Conservation (phyloP, 2,329 filamentous ascomycete species). For the Magnaporthiopsis incrustans region DNA sequence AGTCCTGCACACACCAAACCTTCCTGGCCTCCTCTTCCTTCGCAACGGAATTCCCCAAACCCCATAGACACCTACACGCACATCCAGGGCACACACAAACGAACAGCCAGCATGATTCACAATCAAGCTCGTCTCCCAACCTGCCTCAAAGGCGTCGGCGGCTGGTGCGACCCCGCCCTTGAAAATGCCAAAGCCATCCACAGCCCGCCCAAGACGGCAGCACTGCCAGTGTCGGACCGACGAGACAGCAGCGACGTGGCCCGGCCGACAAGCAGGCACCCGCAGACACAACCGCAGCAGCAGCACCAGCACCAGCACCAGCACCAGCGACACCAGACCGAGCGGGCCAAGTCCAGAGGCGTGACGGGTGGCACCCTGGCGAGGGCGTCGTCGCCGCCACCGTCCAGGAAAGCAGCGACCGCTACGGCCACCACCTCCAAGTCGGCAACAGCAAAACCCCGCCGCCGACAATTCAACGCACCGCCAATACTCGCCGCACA, state of each 20-base stretch:
- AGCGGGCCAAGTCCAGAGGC: not conserved
- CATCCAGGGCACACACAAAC: not conserved
- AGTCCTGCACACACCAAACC: not conserved
- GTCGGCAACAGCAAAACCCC: not conserved
- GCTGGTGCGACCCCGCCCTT: not conserved
- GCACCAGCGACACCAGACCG: not conserved
- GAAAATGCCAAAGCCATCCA: not conserved
- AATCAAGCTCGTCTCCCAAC: not conserved
- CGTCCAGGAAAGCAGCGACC: not conserved
- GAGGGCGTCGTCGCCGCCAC: not conserved
- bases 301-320: not conserved
- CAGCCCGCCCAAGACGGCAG: not conserved
- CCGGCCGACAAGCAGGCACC: not conserved
- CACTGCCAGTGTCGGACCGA: not conserved
- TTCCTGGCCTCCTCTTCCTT: not conserved
- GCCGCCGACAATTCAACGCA: not conserved
- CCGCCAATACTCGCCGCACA: not conserved
- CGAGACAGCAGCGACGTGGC: not conserved
- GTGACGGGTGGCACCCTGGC: no score
- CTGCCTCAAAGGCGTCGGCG: not conserved
- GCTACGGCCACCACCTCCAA: not conserved
- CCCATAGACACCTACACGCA: not conserved
- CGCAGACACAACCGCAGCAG: not conserved
- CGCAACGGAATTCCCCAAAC: not conserved
- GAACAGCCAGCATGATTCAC: not conserved